These are phyloP conservation scores for Ambrosia artemisiifolia DNA, from an alignment of 129 eudicot genomes.

Conservation along the genomic window DNA sequence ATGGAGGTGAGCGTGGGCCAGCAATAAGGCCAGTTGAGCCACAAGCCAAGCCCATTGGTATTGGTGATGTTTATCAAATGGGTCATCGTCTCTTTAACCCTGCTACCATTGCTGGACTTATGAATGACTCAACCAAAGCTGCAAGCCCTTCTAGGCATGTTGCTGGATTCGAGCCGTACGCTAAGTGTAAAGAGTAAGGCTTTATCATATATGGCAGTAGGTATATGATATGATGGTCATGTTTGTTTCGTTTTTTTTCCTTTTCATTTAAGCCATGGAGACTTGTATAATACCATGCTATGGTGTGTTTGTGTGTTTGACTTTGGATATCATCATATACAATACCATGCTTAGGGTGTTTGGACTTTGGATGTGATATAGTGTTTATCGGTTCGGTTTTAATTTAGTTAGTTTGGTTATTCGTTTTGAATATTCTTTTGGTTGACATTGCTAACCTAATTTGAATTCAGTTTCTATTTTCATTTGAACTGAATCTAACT, in stretches of 20 bases:
- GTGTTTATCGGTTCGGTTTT: no score
- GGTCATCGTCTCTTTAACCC: constrained; percentile 1
- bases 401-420: no score
- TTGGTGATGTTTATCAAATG: constrained; percentile 5
- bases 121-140: neutral
- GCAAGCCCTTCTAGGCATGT: neutral
- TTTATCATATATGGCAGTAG: neutral
- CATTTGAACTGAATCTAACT: no score
- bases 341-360: neutral
- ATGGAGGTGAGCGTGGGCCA: constrained; percentile 53
- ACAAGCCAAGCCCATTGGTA: neutral
- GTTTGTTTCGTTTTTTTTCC: neutral
- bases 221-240: neutral
- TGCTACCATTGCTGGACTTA: neutral
- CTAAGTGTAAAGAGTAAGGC: neutral
- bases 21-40: constrained; percentile 20
- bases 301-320: neutral
- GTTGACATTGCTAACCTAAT: no score
- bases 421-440: no score
- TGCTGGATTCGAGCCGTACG: constrained; percentile 15
- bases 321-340: neutral
- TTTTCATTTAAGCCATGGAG: neutral
- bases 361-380: neutral
- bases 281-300: neutral
- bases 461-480: no score